Percentiles rank a stretch among this genome's conserved stretches.
These are phyloP conservation scores for Trypethelium eluteriae DNA, from an alignment of 495 filamentous ascomycete species.

Conservation along the genomic window DNA sequence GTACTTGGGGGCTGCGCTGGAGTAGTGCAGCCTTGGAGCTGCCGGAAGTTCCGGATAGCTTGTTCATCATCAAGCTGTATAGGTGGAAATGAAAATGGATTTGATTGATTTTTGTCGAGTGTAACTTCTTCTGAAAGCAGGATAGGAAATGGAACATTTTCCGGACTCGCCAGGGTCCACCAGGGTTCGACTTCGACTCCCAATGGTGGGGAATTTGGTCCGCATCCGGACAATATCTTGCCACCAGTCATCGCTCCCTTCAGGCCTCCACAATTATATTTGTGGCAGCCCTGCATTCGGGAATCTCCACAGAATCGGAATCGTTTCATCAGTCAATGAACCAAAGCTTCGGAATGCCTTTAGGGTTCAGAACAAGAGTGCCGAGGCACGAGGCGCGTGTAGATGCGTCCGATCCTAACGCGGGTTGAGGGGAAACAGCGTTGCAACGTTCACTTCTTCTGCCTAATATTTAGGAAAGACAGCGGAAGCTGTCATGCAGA, in stretches of 20 bases:
- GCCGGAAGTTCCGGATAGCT: too few species aligned
- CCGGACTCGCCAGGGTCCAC: background rate
- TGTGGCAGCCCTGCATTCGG: background rate
- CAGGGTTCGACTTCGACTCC: background rate
- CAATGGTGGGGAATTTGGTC: background rate
- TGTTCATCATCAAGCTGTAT: too few species aligned
- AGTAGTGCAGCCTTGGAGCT: too few species aligned
- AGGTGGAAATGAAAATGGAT: too few species aligned
- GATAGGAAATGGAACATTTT: background rate
- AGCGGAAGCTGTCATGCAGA: background rate
- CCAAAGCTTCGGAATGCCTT: background rate
- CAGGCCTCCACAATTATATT: background rate
- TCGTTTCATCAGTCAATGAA: background rate
- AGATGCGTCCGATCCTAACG: background rate
- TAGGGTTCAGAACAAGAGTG: background rate
- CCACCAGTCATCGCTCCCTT: background rate
- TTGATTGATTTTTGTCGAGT: too few species aligned
- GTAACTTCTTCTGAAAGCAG: too few species aligned
- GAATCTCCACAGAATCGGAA: background rate
- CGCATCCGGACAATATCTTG: background rate
- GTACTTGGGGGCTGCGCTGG: too few species aligned
- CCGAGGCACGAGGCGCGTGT: too few species aligned
- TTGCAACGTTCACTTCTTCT: background rate
- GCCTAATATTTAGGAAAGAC: background rate
- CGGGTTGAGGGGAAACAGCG: background rate